These are phyloP conservation scores for Laguncularia racemosa DNA, from an alignment of 345 rosid species.

Conservation along the genomic window DNA sequence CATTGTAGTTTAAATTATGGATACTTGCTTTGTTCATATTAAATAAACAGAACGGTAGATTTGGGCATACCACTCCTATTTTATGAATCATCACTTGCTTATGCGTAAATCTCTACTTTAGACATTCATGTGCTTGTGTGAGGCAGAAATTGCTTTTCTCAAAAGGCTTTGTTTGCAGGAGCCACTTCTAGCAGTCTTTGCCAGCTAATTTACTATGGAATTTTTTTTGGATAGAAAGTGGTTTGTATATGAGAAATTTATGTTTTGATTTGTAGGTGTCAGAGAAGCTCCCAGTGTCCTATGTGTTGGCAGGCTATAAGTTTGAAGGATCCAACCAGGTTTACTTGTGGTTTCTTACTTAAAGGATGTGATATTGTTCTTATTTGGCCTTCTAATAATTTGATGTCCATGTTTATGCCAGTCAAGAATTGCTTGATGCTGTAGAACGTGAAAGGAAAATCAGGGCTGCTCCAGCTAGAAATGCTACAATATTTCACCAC, in stretches of 20 bases:
- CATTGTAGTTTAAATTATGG: too few relatives aligned
- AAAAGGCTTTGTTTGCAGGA: too few relatives aligned
- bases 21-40: too few relatives aligned
- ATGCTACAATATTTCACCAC: slow-evolving; percentile 54
- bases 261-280: slow-evolving; percentile 39
- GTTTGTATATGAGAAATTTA: neutral
- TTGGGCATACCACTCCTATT: too few relatives aligned
- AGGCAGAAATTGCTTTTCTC: neutral
- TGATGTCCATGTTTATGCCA: slow-evolving; percentile 5
- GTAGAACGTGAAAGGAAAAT: slow-evolving; percentile 57
- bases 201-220: neutral
- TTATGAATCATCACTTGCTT: too few relatives aligned
- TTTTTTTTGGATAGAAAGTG: neutral
- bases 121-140: too few relatives aligned
- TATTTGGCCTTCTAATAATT: slow-evolving; percentile 4
- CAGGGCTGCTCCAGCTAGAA: slow-evolving; percentile 38
- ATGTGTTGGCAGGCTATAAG: slow-evolving; percentile 70
- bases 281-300: slow-evolving; percentile 76
- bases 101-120: too few relatives aligned
- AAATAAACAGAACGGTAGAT: too few relatives aligned
- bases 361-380: neutral
- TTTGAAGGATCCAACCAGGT: slow-evolving; percentile 61
- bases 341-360: slow-evolving; percentile 7
- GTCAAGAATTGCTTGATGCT: slow-evolving; percentile 42
- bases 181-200: neutral